These are phyloP conservation scores for Leccinum subtestaceum DNA, from an alignment of 768 basidiomycete genomes.

Conservation along the genomic window DNA sequence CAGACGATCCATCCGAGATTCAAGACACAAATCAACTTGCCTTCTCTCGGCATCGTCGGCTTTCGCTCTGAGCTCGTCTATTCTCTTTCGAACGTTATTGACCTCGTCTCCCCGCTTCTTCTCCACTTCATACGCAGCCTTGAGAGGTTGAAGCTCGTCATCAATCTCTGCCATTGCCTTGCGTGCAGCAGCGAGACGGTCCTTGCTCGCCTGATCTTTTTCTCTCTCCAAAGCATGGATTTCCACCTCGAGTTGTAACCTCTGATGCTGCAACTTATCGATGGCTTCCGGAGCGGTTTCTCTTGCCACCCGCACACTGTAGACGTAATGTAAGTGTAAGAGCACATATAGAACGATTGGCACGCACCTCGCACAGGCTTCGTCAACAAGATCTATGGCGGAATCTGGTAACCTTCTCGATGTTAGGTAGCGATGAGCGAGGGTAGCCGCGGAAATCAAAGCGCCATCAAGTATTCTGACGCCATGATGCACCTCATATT, in stretches of 20 bases:
- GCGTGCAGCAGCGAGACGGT: conserved; percentile 67
- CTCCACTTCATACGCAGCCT: conserved; percentile 84
- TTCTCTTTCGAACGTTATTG: conserved; percentile 67
- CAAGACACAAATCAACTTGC: conserved; percentile 35
- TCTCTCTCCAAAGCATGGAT: conserved; percentile 93
- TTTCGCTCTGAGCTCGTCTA: conserved; percentile 90
- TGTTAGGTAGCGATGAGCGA: conserved; percentile 92
- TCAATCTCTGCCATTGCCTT: conserved; percentile 83
- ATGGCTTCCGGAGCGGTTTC: conserved; percentile 95
- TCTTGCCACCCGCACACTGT: conserved; percentile 81
- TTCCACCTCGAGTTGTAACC: conserved; percentile 90
- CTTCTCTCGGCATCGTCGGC: conserved; percentile 90
- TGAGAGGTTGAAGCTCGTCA: conserved; percentile 78
- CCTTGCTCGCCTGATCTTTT: conserved; percentile 85
- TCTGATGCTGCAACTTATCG: conserved; percentile 84
- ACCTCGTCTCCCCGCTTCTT: conserved; percentile 82
- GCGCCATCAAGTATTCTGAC: conserved; percentile 87
- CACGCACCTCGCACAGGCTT: conserved; percentile 80
- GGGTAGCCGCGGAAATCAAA: conserved; percentile 82
- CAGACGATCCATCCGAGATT: neutral
- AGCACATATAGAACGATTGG: neutral
- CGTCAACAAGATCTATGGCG: conserved; percentile 90
- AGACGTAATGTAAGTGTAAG: neutral
- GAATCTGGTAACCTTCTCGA: conserved; percentile 76
- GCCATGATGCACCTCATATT: conserved; percentile 91